phyloP scores from a whole-genome alignment of 495 filamentous ascomycete genomes.

The Neurospora sp. region DNA sequence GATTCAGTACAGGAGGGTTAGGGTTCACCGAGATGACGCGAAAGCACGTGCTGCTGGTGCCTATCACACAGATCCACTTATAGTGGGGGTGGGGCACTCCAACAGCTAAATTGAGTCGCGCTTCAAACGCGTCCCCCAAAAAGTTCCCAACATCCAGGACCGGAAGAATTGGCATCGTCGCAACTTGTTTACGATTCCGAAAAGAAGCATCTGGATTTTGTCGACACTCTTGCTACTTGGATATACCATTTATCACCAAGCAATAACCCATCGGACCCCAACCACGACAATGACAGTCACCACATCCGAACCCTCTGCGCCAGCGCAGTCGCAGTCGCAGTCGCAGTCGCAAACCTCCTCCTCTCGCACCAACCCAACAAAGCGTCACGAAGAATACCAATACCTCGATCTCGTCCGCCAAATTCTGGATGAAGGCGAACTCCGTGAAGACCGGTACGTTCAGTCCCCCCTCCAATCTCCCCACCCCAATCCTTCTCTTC shows the following conservation, averaged over 20 bases:
- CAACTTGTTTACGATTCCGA: neutral
- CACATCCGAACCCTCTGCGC: neutral
- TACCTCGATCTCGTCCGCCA: slow-evolving; percentile 24
- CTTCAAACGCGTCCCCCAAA: neutral
- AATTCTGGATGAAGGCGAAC: slow-evolving; percentile 20
- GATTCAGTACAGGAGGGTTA: too few species aligned
- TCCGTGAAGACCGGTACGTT: slow-evolving; percentile 18
- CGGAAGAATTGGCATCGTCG: neutral
- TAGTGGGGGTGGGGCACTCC: neutral
- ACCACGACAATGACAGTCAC: slow-evolving; percentile 7
- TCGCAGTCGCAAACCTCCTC: neutral
- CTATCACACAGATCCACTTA: neutral
- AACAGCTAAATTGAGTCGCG: neutral
- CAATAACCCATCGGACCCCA: neutral
- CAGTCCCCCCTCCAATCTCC: neutral
- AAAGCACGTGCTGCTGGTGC: neutral
- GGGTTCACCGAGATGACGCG: neutral
- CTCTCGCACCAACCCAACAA: neutral
- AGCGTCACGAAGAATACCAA: slow-evolving; percentile 21
- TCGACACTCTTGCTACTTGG: neutral
- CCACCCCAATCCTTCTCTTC: neutral
- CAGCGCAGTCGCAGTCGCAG: neutral
- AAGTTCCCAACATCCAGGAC: neutral
- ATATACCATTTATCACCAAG: neutral
- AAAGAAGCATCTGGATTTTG: neutral